phyloP scores from a whole-genome alignment of 2,329 filamentous ascomycete genomes.

The Penicillium sclerotigenum region DNA sequence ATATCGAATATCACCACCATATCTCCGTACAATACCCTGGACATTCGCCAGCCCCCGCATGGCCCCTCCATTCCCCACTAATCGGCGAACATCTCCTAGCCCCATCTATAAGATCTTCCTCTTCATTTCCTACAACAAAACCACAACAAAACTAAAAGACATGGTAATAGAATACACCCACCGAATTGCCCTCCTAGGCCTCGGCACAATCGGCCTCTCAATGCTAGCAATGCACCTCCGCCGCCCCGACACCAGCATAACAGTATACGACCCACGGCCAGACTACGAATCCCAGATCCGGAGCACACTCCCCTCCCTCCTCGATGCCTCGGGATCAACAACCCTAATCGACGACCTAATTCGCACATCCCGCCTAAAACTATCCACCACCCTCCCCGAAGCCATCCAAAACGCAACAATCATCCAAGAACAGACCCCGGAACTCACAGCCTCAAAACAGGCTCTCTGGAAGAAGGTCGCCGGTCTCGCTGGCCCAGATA shows the following conservation, averaged over 20 bases:
- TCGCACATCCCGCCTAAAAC: constrained; percentile 32
- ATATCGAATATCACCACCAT: no score
- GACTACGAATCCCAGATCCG: constrained; percentile 47
- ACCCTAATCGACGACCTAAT: constrained; percentile 24
- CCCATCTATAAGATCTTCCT: neutral
- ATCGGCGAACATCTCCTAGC: neutral
- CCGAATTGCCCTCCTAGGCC: constrained; percentile 37
- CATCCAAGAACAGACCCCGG: constrained; percentile 60
- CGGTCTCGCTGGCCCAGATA: constrained; percentile 40
- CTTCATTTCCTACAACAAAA: neutral
- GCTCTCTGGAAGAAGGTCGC: constrained; percentile 53
- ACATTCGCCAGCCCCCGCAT: neutral
- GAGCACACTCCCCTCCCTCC: constrained; percentile 44
- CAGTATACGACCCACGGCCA: constrained; percentile 51
- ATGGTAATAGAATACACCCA: constrained; percentile 18
- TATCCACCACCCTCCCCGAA: constrained; percentile 33
- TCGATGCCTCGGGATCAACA: constrained; percentile 18
- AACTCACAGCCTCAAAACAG: constrained; percentile 52
- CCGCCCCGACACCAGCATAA: constrained; percentile 41
- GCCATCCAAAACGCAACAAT: constrained; percentile 51
- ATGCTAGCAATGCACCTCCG: constrained; percentile 55
- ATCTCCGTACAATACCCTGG: neutral
- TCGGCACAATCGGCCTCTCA: constrained; percentile 53
- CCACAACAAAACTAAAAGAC: neutral
- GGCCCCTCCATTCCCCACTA: neutral